Evolutionary conservation across 2,329 filamentous ascomycete species (phyloP), one percentile per base, ranked within the genome.

Genomic region (Exophiala aquamarina): DNA sequence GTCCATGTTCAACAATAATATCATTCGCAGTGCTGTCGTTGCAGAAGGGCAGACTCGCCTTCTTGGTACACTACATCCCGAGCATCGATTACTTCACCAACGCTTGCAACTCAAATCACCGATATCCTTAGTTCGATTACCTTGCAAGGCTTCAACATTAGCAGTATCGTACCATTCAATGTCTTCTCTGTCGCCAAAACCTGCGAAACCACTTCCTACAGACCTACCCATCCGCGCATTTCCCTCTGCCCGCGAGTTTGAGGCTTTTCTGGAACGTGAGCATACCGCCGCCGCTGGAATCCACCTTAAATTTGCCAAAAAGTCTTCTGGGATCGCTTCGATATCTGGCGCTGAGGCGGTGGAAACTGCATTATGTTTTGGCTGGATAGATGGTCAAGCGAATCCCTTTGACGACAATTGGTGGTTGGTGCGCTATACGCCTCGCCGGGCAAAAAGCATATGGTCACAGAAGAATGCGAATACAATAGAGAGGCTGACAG

Each of bases 371-470:
- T 68, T 84, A 5, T 83, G 79, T 60, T 77, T 76, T 57, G 81
- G 81, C 33, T 84, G 81, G 80, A 84, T 83, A 47, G 79, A 84
- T 59, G 78, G 80, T 1, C 78, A 79, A 57, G 70, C 70, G 2
- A 69, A 70, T 37, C 47, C 65, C 3, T 61, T 69, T 37, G 73
- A 81, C 52, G 69, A 68, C 0, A 56, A 63, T 3, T 73, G 70
- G 55, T 82, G 77, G 60, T 59, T 77, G 1, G 77, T 79, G 55
- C 72, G 78, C 7, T 83, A 81, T 66, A 81, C 79, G 1, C 80
- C 79, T 2, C 77, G 81, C 3, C 71, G 75, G 3, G 61, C 69
- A 21, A 72, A 71, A 26, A 81, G 78, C 56, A 59, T 77, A 5
- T 84, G 81, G 81, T 83, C 79, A 2, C 70, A 74, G 49, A 76